Conservation (phyloP, 768 basidiomycete genomes). For the Lyophyllum semitale region DNA sequence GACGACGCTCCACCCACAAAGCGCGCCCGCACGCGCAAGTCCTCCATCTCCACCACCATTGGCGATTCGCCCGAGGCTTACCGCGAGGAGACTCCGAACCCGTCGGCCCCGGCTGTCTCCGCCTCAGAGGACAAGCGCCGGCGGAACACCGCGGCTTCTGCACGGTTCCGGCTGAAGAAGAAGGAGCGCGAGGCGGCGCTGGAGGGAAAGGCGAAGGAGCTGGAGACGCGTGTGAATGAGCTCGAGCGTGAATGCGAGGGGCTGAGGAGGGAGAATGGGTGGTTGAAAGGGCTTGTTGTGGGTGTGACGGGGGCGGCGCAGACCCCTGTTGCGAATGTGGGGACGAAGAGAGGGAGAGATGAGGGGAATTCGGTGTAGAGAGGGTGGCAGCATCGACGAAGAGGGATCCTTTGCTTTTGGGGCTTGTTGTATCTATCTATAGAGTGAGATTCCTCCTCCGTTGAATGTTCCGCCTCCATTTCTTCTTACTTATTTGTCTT, state of each 20-base stretch:
- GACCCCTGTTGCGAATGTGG: constrained; percentile 27
- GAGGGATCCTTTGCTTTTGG: neutral
- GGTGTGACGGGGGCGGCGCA: constrained; percentile 78
- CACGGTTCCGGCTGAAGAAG: constrained; percentile 93
- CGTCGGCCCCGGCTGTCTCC: constrained; percentile 33
- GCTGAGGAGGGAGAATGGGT: constrained; percentile 86
- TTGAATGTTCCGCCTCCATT: neutral
- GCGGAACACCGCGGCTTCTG: constrained; percentile 90
- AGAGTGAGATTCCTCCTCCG: neutral
- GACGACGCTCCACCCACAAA: constrained; percentile 45
- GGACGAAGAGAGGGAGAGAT: constrained; percentile 23
- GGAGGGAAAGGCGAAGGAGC: constrained; percentile 82
- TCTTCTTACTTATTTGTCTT: constrained; percentile 10
- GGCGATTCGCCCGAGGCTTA: constrained; percentile 29
- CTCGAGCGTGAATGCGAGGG: constrained; percentile 92
- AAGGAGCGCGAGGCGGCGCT: constrained; percentile 92
- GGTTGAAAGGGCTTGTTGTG: constrained; percentile 89
- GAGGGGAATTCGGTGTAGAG: constrained; percentile 8
- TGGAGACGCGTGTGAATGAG: constrained; percentile 75
- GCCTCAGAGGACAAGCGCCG: constrained; percentile 89
- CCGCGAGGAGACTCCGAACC: constrained; percentile 28
- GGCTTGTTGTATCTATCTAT: neutral
- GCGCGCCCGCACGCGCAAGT: constrained; percentile 57
- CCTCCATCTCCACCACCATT: constrained; percentile 38
- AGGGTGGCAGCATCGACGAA: neutral